Conservation (phyloP, 495 filamentous ascomycete species). For the Penicillium herquei region DNA sequence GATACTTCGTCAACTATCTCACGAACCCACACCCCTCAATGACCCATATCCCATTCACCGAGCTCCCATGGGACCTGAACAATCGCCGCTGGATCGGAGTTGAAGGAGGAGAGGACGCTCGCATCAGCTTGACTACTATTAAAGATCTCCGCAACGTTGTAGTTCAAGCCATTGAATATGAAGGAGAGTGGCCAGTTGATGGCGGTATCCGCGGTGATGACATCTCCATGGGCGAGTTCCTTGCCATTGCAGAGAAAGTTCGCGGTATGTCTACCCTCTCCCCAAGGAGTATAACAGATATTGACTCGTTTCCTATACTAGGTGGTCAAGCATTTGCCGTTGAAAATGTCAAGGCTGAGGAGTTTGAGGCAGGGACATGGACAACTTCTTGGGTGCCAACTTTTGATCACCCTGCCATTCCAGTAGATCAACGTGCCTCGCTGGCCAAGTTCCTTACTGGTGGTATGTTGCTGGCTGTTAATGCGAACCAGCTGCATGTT, state of each 20-base stretch:
- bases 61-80: conserved; percentile 45
- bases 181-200: conserved; percentile 55
- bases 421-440: conserved; percentile 34
- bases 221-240: conserved; percentile 38
- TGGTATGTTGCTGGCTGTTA: conserved; percentile 41
- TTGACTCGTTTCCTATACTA: not conserved
- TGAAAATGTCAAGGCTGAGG: conserved; percentile 42
- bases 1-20: conserved; percentile 54
- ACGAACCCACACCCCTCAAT: conserved; percentile 48
- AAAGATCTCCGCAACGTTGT: conserved; percentile 48
- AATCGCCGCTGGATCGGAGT: conserved; percentile 48
- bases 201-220: conserved; percentile 51
- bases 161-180: conserved; percentile 49
- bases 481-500: conserved; percentile 36
- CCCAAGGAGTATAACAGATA: not conserved
- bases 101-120: conserved; percentile 41
- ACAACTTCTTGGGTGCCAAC: conserved; percentile 44
- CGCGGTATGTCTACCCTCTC: conserved; percentile 36
- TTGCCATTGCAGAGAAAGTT: conserved; percentile 47
- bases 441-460: conserved; percentile 31
- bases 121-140: conserved; percentile 47
- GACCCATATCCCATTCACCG: conserved; percentile 44
- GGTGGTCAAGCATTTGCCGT: conserved; percentile 39
- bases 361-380: conserved; percentile 44
- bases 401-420: conserved; percentile 42